Percentiles rank a stretch among this genome's conserved stretches.
Conservation (phyloP, 2,329 filamentous ascomycete species). For the Fusarium musae region DNA sequence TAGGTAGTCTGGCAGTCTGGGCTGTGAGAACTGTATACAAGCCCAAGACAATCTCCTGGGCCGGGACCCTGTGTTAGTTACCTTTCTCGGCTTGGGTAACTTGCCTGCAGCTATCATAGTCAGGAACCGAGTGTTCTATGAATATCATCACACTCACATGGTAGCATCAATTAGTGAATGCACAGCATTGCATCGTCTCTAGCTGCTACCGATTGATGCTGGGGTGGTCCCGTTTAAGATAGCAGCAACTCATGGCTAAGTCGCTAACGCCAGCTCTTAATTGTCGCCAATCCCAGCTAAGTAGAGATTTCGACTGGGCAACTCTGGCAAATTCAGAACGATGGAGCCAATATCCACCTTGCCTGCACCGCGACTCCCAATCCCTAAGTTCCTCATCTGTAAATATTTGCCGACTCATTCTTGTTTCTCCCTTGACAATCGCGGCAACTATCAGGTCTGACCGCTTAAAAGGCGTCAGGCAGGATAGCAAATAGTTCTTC, state of each 20-base stretch:
- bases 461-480: conserved; percentile 34
- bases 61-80: background rate
- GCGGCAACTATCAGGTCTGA: conserved; percentile 42
- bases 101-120: conserved; percentile 27
- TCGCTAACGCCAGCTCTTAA: conserved; percentile 7
- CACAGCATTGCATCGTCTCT: conserved; percentile 5
- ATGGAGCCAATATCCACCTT: background rate
- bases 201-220: background rate
- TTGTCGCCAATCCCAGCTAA: background rate
- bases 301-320: background rate
- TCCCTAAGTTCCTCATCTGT: background rate
- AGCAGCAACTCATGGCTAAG: background rate
- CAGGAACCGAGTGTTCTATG: conserved; percentile 27
- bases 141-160: conserved; percentile 4
- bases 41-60: conserved; percentile 10
- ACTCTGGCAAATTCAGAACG: background rate
- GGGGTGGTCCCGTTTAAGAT: background rate
- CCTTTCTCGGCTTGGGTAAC: conserved; percentile 16
- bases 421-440: conserved; percentile 31
- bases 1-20: background rate
- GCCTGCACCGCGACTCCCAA: background rate
- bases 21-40: background rate
- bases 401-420: background rate
- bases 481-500: conserved; percentile 18
- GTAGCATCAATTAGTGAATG: conserved; percentile 24